These are phyloP conservation scores for Austropuccinia psidii DNA, from an alignment of 1,284 basidiomycete genomes.

Conservation along the genomic window DNA sequence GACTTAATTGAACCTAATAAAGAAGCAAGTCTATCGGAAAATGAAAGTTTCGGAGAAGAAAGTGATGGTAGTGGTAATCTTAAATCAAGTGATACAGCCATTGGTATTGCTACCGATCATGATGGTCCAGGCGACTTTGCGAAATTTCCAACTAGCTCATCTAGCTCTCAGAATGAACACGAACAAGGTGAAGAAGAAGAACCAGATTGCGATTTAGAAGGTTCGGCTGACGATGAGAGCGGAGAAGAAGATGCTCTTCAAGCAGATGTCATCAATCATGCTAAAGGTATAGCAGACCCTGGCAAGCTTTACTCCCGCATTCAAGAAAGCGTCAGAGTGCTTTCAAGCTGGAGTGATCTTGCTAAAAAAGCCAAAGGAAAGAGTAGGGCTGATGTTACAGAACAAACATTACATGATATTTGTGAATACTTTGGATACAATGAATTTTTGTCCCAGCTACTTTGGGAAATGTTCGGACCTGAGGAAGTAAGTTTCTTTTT, in stretches of 20 bases:
- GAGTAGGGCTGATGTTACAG: conserved; percentile 64
- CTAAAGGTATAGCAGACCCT: conserved; percentile 30
- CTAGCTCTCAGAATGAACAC: conserved; percentile 35
- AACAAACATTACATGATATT: conserved; percentile 80
- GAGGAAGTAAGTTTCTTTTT: conserved; percentile 61
- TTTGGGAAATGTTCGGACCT: conserved; percentile 87
- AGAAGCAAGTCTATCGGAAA: conserved; percentile 25
- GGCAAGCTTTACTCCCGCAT: conserved; percentile 54
- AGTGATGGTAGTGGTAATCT: conserved; percentile 32
- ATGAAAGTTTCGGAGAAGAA: conserved; percentile 37
- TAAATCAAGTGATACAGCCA: conserved; percentile 3
- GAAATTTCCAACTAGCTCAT: conserved; percentile 5
- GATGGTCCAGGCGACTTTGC: neutral
- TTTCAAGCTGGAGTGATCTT: conserved; percentile 56
- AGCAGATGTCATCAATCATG: conserved; percentile 33
- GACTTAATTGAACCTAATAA: conserved; percentile 42
- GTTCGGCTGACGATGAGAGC: conserved; percentile 37
- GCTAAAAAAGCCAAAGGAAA: conserved; percentile 19
- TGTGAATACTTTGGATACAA: conserved; percentile 97
- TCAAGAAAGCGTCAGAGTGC: conserved; percentile 72
- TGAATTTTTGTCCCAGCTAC: conserved; percentile 84
- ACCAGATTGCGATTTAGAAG: conserved; percentile 33
- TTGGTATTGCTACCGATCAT: neutral
- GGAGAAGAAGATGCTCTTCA: conserved; percentile 35
- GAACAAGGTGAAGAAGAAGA: conserved; percentile 40